A percentile compares a stretch with the other conserved stretches of the same genome.
These are phyloP conservation scores for Penicillium canescens DNA, from an alignment of 495 filamentous ascomycete species.

Conservation along the genomic window DNA sequence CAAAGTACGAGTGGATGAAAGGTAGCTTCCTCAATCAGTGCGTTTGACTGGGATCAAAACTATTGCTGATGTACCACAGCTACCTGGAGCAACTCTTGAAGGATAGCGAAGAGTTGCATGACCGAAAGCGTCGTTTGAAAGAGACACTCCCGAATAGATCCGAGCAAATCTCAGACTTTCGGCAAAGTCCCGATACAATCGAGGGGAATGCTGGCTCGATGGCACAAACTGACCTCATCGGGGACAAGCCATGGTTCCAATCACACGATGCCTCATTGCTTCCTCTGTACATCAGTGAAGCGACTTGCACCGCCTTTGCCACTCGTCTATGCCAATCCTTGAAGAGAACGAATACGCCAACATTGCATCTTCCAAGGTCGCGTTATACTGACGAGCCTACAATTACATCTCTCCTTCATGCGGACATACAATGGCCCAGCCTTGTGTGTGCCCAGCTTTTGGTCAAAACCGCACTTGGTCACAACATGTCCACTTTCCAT, in stretches of 20 bases:
- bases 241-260: slow-evolving; percentile 39
- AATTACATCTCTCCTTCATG: slow-evolving; percentile 16
- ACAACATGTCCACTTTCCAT: slow-evolving; percentile 34
- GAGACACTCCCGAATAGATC: background rate
- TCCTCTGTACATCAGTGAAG: slow-evolving; percentile 40
- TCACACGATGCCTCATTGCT: slow-evolving; percentile 29
- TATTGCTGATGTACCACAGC: slow-evolving; percentile 13
- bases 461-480: slow-evolving; percentile 37
- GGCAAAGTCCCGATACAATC: background rate
- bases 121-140: slow-evolving; percentile 18
- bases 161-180: background rate
- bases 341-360: slow-evolving; percentile 25
- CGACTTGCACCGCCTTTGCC: slow-evolving; percentile 39
- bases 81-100: slow-evolving; percentile 32
- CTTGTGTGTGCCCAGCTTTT: slow-evolving; percentile 32
- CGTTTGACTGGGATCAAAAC: background rate
- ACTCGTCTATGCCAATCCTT: slow-evolving; percentile 38
- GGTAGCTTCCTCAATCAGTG: slow-evolving; percentile 11
- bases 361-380: slow-evolving; percentile 31
- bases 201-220: slow-evolving; percentile 20
- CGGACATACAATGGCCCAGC: slow-evolving; percentile 32
- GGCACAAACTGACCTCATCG: slow-evolving; percentile 25
- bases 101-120: slow-evolving; percentile 34
- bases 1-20: slow-evolving; percentile 39
- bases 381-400: slow-evolving; percentile 34